Base-by-base conservation (phyloP, 164 flowering plant genomes). In the Euptelea pleiosperma region DNA sequence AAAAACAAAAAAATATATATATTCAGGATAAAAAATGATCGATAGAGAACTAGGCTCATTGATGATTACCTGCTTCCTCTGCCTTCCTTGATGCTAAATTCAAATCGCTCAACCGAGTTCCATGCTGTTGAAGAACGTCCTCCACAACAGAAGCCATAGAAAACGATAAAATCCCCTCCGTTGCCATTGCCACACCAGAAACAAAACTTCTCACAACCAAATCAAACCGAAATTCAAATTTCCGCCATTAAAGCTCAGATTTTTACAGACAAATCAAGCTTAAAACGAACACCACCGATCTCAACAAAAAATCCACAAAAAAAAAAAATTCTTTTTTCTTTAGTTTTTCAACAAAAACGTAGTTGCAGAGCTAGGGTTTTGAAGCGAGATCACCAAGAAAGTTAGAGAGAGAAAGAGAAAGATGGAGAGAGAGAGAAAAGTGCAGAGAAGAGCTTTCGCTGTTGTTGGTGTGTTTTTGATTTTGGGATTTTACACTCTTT, bases 41-140 rank as follows among this genome's bases (percentile, higher is more conserved):
- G 40, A 21, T 2, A 44, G 15, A 16, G 31, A 25, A 31, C 8
- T 8, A 16, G 22, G 16, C 10, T 29, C 12, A 33, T 18, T 6
- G 11, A 34, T 0, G 40, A 34, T 45, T 79, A 89, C 96, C 74
- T 69, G 85, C 76, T 76, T 86, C 90, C 46, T 86, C 84, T 3
- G 82, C 79, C 56, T 72, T 82, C 44, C 91, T 66, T 3, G 90
- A 79, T 24, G 79, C 81, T 60, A 80, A 72, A 62, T 76, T 72
- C 8, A 67, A 28, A 26, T 78, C 80, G 28, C 73, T 60, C 30
- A 63, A 68, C 36, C 79, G 68, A 44, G 63, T 64, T 1, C 75
- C 77, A 26, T 82, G 81, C 47, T 80, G 74, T 35, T 78, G 79
- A 61, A 85, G 75, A 70, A 82, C 84, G 52, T 86, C 89, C 62